Evolutionary conservation across 2,329 filamentous ascomycete genomes (phyloP).

Genomic region (Myriosclerotinia scirpicola): DNA sequence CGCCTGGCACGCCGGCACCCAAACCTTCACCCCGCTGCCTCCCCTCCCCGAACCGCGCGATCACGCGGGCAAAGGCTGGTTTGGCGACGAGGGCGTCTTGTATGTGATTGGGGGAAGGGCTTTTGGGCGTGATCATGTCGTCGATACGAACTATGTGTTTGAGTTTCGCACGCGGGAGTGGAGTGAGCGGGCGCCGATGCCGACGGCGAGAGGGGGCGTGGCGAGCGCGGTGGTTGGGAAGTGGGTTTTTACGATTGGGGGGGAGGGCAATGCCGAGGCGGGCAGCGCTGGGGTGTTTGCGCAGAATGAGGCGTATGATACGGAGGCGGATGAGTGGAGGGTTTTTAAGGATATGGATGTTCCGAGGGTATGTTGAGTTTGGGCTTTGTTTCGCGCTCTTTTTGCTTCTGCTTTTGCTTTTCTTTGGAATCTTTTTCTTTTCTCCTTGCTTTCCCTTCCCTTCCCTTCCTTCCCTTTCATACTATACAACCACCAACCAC

Average conservation of each 20-base stretch:
- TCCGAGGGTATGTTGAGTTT: slow-evolving; percentile 32
- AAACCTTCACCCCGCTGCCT: slow-evolving; percentile 39
- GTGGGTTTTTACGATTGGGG: slow-evolving; percentile 43
- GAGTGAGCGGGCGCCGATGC: slow-evolving; percentile 41
- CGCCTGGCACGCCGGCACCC: slow-evolving; percentile 39
- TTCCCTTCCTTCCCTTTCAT: background rate
- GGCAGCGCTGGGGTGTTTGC: slow-evolving; percentile 35
- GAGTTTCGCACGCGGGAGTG: slow-evolving; percentile 38
- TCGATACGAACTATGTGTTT: slow-evolving; percentile 42
- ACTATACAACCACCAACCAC: background rate
- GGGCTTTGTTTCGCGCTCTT: too few species aligned
- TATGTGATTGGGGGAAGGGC: slow-evolving; percentile 38
- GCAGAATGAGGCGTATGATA: slow-evolving; percentile 41
- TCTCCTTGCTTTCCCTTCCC: too few species aligned
- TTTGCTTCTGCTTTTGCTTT: too few species aligned
- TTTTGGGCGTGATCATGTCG: slow-evolving; percentile 39
- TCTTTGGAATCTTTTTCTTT: background rate
- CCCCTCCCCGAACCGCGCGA: slow-evolving; percentile 42
- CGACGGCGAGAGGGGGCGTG: slow-evolving; percentile 42
- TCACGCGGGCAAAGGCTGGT: slow-evolving; percentile 37
- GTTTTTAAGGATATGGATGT: slow-evolving; percentile 19
- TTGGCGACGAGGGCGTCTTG: slow-evolving; percentile 36
- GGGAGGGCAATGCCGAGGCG: slow-evolving; percentile 42
- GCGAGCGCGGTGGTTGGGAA: slow-evolving; percentile 35
- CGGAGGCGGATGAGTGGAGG: slow-evolving; percentile 18